A percentile compares a stretch with the other conserved stretches of the same genome.
Evolutionary conservation across 179 eudicot species (phyloP).

Genomic region (Camellia oleifera): DNA sequence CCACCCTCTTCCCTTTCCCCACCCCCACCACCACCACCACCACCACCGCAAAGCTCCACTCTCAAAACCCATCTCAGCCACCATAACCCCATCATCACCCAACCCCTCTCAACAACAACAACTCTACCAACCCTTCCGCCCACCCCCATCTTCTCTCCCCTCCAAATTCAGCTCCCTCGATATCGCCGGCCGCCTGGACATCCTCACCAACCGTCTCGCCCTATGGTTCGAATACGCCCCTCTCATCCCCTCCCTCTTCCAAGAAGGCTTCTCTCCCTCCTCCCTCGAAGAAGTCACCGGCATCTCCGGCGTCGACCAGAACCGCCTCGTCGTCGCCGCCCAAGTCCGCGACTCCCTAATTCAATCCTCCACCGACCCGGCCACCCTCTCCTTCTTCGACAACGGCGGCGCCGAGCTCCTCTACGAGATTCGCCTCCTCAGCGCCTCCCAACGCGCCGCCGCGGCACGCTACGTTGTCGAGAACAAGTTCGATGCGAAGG

Average conservation of each 20-base stretch:
- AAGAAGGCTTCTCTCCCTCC: conserved; percentile 64
- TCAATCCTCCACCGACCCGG: conserved; percentile 27
- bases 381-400: conserved; percentile 49
- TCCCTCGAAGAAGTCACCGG: conserved; percentile 76
- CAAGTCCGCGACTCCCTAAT: conserved; percentile 63
- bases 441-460: conserved; percentile 44
- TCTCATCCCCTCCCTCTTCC: conserved; percentile 48
- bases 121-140: conserved; percentile 78
- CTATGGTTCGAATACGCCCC: conserved; percentile 84
- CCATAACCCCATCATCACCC: conserved; percentile 20
- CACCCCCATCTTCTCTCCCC: conserved; percentile 70
- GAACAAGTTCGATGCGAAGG: conserved; percentile 39
- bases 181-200: conserved; percentile 49
- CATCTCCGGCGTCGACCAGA: conserved; percentile 73
- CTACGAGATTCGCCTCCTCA: conserved; percentile 64
- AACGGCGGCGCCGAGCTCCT: conserved; percentile 60
- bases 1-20: background rate
- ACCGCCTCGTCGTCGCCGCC: conserved; percentile 66
- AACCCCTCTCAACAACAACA: conserved; percentile 31
- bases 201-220: conserved; percentile 74
- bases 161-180: conserved; percentile 55
- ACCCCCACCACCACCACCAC: background rate
- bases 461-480: conserved; percentile 41
- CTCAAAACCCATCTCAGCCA: conserved; percentile 24
- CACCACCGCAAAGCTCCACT: conserved; percentile 5